These are phyloP conservation scores for Lachnellula arida DNA, from an alignment of 2,329 filamentous ascomycete species.

Conservation along the genomic window DNA sequence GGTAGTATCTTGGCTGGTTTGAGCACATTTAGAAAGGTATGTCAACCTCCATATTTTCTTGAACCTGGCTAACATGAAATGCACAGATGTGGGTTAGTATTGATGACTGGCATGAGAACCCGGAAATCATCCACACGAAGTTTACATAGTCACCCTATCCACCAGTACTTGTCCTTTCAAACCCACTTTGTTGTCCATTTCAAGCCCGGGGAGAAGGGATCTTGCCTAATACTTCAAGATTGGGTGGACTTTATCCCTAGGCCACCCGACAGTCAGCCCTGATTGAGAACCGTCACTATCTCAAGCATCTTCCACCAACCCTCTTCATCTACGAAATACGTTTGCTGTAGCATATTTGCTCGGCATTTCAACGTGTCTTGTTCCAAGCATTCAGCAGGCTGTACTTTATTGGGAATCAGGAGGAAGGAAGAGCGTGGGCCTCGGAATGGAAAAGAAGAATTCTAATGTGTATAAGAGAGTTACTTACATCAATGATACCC, in stretches of 20 bases:
- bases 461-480: conserved; percentile 6
- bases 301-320: too few relatives aligned
- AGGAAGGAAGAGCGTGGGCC: background rate
- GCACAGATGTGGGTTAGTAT: conserved; percentile 98
- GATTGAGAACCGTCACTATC: too few relatives aligned
- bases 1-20: conserved; percentile 94
- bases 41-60: conserved; percentile 25
- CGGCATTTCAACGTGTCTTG: background rate
- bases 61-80: conserved; percentile 10
- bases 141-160: conserved; percentile 59
- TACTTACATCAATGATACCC: conserved; percentile 9
- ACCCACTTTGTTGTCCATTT: background rate
- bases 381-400: background rate
- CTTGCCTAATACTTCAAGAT: too few relatives aligned
- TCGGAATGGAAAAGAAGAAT: background rate
- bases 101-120: conserved; percentile 99
- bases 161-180: background rate
- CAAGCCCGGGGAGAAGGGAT: too few relatives aligned
- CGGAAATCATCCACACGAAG: conserved; percentile 97
- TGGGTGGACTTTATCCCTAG: too few relatives aligned
- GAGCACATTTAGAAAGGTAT: conserved; percentile 96
- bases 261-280: too few relatives aligned
- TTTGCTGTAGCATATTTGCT: background rate
- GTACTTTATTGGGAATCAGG: background rate
- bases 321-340: too few relatives aligned